These are phyloP conservation scores for Karstenula rhodostoma DNA, from an alignment of 2,329 filamentous ascomycete genomes.

Conservation along the genomic window DNA sequence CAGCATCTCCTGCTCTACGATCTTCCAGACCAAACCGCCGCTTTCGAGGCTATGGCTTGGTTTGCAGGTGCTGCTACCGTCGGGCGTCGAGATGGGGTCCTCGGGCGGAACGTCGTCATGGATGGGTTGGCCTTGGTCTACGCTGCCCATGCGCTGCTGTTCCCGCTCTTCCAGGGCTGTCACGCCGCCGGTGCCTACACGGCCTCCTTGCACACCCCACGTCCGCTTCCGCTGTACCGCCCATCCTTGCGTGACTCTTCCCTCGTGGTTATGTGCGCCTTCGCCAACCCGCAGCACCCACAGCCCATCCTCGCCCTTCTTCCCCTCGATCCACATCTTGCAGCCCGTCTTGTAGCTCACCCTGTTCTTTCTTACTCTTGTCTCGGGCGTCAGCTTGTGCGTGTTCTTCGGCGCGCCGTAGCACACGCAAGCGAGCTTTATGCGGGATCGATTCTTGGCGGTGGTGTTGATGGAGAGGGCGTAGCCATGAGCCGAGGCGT, in stretches of 20 bases:
- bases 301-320: conserved; percentile 38
- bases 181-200: conserved; percentile 41
- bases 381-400: conserved; percentile 47
- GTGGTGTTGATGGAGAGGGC: conserved; percentile 48
- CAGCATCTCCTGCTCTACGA: conserved; percentile 47
- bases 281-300: conserved; percentile 44
- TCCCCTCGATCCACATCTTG: conserved; percentile 48
- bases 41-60: conserved; percentile 35
- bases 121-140: not conserved
- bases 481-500: conserved; percentile 45
- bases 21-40: conserved; percentile 44
- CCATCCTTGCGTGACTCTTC: conserved; percentile 39
- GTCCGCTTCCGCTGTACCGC: conserved; percentile 45
- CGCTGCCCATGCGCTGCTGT: conserved; percentile 1
- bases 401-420: conserved; percentile 48
- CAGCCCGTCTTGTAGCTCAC: conserved; percentile 47
- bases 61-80: conserved; percentile 12
- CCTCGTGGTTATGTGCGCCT: conserved; percentile 40
- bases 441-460: conserved; percentile 45
- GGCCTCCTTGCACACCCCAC: conserved; percentile 42
- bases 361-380: conserved; percentile 43
- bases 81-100: not conserved
- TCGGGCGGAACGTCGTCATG: not conserved
- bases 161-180: conserved; percentile 41
- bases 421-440: conserved; percentile 49